Base-by-base conservation (phyloP, 176 grass and related monocot genomes). In the Oryza officinalis region DNA sequence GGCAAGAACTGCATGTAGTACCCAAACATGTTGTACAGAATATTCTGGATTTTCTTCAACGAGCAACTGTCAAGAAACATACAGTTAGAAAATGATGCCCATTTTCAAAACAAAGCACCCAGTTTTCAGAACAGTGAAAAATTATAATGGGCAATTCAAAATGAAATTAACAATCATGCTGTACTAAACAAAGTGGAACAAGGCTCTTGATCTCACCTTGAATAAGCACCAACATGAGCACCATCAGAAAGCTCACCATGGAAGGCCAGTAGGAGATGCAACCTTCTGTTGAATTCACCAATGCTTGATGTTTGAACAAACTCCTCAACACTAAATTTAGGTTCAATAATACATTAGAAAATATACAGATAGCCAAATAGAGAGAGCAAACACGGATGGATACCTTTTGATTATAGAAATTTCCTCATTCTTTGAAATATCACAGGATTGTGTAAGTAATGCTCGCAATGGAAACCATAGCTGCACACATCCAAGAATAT, bases 21-120 rank as follows among this genome's bases (percentile, higher is more conserved):
- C 61, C 96, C 96, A 90, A 98, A 98, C 14, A 92, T 73, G 80
- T 95, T 98, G 75, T 98, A 98, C 45, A 98, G 87, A 87, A 98
- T 81, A 52, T 92, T 94, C 71, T 85, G 67, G 71, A 87, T 93
- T 83, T 88, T 79, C 49, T 78, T 84, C 72, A 84, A 28, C 30
- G 26, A 27, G 79, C 85, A 30, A 85, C 92, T 98, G 85, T 27
- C 27, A 81, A 78, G 41, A 69, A 35, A 41, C 31, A 82, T 35
- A 69, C 70, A 59, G 43, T 84, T 79, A 88, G 61, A 74, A 61
- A 66, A 69, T 20, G 78, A 13, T 11, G 22, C 41, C 25, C 13
- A 81, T 44, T 50, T 74, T 37, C 44, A 65, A 35, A 76, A 75
- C 4, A 10, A 45, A 83, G 7, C 40, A 45, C 14, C 4, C 10